Conservation (phyloP, 768 basidiomycete species). For the Polyporus arcularius region DNA sequence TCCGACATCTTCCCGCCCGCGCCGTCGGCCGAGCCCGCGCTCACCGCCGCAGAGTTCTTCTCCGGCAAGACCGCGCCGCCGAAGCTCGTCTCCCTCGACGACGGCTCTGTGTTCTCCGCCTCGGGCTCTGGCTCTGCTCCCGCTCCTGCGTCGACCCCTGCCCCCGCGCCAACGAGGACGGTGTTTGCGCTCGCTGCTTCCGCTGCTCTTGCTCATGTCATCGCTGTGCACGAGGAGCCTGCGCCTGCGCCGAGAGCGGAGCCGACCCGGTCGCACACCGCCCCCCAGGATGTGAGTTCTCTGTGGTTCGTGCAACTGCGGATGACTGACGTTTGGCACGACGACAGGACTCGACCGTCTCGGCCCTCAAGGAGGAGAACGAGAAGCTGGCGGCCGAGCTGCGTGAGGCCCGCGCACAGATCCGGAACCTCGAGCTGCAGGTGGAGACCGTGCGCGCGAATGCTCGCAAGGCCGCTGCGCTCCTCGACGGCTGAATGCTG, state of each 20-base stretch:
- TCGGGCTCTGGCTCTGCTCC: constrained; percentile 19
- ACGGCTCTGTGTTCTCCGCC: constrained; percentile 48
- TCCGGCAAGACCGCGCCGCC: constrained; percentile 76
- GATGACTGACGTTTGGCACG: constrained; percentile 4
- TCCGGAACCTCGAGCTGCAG: constrained; percentile 81
- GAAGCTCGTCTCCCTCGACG: constrained; percentile 80
- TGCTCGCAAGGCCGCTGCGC: constrained; percentile 72
- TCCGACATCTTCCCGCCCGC: constrained; percentile 97
- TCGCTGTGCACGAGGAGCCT: constrained; percentile 12
- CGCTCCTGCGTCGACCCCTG: constrained; percentile 17
- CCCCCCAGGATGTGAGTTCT: constrained; percentile 9
- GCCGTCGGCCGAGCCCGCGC: constrained; percentile 75
- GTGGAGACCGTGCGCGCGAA: constrained; percentile 76
- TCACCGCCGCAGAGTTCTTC: constrained; percentile 86
- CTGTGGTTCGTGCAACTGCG: constrained; percentile 7
- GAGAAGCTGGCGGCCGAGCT: constrained; percentile 62
- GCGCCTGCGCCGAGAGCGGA: constrained; percentile 38
- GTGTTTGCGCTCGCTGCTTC: constrained; percentile 31
- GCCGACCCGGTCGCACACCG: constrained; percentile 32
- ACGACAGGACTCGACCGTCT: constrained; percentile 19
- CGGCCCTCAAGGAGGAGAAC: constrained; percentile 56
- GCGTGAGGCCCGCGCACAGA: constrained; percentile 78
- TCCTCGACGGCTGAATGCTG: constrained; percentile 38
- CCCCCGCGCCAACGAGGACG: constrained; percentile 26
- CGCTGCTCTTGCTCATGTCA: constrained; percentile 26